Evolutionary conservation across 352 stramenopile species (phyloP), one percentile per base, ranked within the genome.

Genomic region (Blastocystis sp.): DNA sequence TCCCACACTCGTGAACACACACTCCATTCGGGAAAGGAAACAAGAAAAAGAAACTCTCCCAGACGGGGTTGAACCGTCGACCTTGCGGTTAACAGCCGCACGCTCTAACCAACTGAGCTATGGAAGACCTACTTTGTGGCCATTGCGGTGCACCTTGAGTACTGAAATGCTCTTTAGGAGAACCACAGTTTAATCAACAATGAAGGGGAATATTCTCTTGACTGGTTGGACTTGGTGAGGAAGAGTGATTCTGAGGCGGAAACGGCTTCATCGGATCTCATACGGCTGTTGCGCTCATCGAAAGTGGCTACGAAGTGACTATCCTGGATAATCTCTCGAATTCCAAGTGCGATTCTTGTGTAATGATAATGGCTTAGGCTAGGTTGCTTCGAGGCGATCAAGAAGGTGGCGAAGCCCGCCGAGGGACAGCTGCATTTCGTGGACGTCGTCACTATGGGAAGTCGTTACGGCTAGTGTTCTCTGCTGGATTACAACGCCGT

Each of bases 221-320:
- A 89, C 74, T 28, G 86, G 62, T 86, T 9, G 4, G 7, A 9
- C 52, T 88, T 93, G 82, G 89, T 94, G 23, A 90, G 94, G 10
- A 93, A 91, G 4, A 9, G 11, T 60, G 5, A 61, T 21, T 17
- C 23, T 19, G 34, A 45, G 94, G 94, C 28, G 94, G 94, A 10
- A 92, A 91, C 38, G 94, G 94, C 41, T 97, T 95, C 91, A 96
- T 97, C 80, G 94, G 93, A 3, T 92, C 89, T 19, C 94, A 97
- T 90, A 96, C 94, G 1, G 91, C 94, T 40, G 76, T 96, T 2
- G 91, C 91, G 89, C 91, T 97, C 28, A 90, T 96, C 45, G 90
- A 94, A 65, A 89, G 91, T 45, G 91, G 91, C 38, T 95, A 95
- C 89, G 90, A 92, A 64, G 92, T 96, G 23, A 92, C 93, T 0